Evolutionary conservation across 2,329 filamentous ascomycete species (phyloP).

Genomic region (Fusarium ambrosium): DNA sequence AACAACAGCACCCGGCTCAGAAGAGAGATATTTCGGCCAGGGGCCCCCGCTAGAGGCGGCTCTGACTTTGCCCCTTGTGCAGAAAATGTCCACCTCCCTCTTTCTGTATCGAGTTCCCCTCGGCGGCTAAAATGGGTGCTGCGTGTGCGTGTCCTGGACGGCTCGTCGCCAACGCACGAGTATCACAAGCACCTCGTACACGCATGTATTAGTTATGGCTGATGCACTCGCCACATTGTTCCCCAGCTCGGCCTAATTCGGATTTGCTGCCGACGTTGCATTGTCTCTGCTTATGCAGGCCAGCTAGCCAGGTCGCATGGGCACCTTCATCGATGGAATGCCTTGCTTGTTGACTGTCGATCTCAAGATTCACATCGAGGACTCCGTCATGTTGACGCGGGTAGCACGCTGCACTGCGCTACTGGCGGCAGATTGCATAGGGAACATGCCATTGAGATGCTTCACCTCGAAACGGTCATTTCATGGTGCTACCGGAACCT

Average conservation of each 20-base stretch:
- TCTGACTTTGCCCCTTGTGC: slow-evolving; percentile 36
- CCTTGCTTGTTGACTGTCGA: not conserved
- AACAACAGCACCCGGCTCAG: slow-evolving; percentile 31
- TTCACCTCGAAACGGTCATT: not conserved
- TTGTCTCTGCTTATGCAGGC: not conserved
- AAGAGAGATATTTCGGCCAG: slow-evolving; percentile 38
- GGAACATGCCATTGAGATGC: not conserved
- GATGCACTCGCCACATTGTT: slow-evolving; percentile 26
- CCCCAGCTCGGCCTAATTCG: slow-evolving; percentile 14
- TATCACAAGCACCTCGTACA: slow-evolving; percentile 18
- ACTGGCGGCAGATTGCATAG: not conserved
- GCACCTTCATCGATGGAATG: not conserved
- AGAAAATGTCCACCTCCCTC: slow-evolving; percentile 38
- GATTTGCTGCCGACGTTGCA: not conserved
- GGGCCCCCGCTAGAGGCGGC: slow-evolving; percentile 37
- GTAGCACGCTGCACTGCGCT: not conserved
- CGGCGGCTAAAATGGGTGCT: slow-evolving; percentile 8
- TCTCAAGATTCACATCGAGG: not conserved
- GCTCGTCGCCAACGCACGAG: slow-evolving; percentile 22
- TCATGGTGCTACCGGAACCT: not conserved
- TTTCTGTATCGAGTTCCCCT: slow-evolving; percentile 31
- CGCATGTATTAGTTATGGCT: not conserved
- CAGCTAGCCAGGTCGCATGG: not conserved
- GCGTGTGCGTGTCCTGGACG: slow-evolving; percentile 20
- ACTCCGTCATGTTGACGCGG: not conserved